phyloP scores from a whole-genome alignment of 257 asterid species.

The Cruciata laevipes region DNA sequence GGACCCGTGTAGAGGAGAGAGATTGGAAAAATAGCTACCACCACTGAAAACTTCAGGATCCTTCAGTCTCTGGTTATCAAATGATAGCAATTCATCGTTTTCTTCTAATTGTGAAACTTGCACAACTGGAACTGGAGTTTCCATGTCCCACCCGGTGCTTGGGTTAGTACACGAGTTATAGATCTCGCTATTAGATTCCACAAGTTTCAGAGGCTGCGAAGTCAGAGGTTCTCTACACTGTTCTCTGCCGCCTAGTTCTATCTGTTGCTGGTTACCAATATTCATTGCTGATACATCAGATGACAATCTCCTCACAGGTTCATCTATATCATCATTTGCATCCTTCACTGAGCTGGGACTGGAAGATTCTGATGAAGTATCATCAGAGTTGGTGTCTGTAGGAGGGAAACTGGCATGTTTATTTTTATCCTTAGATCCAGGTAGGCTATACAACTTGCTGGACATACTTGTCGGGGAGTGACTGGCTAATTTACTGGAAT shows the following conservation, averaged over 20 bases:
- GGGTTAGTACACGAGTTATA: slow-evolving; percentile 22
- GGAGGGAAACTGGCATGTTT: slow-evolving; percentile 18
- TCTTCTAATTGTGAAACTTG: slow-evolving; percentile 30
- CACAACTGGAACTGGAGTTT: slow-evolving; percentile 21
- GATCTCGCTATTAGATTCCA: slow-evolving; percentile 20
- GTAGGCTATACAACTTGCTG: slow-evolving; percentile 30
- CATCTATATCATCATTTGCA: slow-evolving; percentile 26
- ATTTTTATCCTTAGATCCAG: slow-evolving; percentile 29
- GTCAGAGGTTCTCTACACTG: slow-evolving; percentile 32
- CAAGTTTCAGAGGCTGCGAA: slow-evolving; percentile 26
- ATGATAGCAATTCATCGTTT: slow-evolving; percentile 55
- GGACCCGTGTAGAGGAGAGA: slow-evolving; percentile 31
- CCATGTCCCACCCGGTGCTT: slow-evolving; percentile 26
- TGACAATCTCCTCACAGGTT: slow-evolving; percentile 31
- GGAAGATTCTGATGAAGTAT: slow-evolving; percentile 31
- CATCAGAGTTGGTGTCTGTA: slow-evolving; percentile 21
- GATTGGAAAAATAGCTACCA: slow-evolving; percentile 28
- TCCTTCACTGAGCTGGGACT: slow-evolving; percentile 31
- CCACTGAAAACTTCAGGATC: slow-evolving; percentile 46
- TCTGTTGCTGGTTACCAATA: slow-evolving; percentile 39
- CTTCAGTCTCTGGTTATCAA: slow-evolving; percentile 51
- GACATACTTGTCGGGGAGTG: slow-evolving; percentile 23
- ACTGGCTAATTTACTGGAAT: slow-evolving; percentile 24
- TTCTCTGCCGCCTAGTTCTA: slow-evolving; percentile 32
- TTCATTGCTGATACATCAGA: slow-evolving; percentile 45